Base-by-base conservation (phyloP, 352 stramenopile species). In the Halophytophthora batemanensis region DNA sequence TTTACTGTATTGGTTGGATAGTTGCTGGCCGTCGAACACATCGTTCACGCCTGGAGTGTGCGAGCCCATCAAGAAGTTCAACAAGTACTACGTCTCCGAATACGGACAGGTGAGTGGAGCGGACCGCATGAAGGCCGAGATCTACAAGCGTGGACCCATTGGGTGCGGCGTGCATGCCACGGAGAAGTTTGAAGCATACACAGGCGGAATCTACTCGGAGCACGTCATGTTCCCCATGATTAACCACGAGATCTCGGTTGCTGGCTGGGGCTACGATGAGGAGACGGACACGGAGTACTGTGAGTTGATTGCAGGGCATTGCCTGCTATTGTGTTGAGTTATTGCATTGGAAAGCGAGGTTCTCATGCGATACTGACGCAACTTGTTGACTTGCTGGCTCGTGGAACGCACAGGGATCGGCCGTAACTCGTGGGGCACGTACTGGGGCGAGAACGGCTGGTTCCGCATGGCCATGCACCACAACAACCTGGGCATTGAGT, bases 371-470 rank as follows among this genome's bases (percentile, higher is more conserved):
- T 38, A 14, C 45, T 50, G 11, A 18, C n/a, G 3, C 29, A 31
- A n/a, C n/a, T 2, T 39, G 28, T 45, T 66, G 10, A 51, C 19
- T 22, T 28, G 19, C 45, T 25, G 59, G 19, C 56, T n/a, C 49
- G 10, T 55, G 45, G 21, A 8, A 51, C 11, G 1, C 53, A 3
- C 37, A 86, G 74, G 83, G 87, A 94, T 97, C 36, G 90, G 82
- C 22, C 77, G 90, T 42, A 97, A 97, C 69, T 95, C 79, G 45
- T 97, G 89, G 90, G 89, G 89, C 6, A 95, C 78, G 37, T 93
- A 96, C 67, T 97, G 89, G 89, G 90, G 90, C 23, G 86, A 96
- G 64, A 84, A 97, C 35, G 90, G 90, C 38, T 98, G 88, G 84
- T 96, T 96, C 74, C 77, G 82, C 47, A 96, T 97, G 44, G 55